These are phyloP conservation scores for Phaeosphaeriaceae sp. DNA, from an alignment of 2,329 filamentous ascomycete genomes.

Conservation along the genomic window DNA sequence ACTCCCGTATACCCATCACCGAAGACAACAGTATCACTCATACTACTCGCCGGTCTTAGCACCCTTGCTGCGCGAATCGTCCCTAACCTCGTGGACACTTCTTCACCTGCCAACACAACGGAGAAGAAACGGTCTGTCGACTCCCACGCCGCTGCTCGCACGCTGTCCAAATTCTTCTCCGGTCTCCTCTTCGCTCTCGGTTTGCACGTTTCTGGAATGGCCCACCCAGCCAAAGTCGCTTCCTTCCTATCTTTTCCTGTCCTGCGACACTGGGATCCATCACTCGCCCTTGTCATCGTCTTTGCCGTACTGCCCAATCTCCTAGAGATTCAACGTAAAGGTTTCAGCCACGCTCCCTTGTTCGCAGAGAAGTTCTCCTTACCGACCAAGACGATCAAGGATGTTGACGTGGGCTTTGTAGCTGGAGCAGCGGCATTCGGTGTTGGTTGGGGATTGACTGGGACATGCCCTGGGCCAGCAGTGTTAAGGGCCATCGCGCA, in stretches of 20 bases:
- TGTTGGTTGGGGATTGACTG: slow-evolving; percentile 59
- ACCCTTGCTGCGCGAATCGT: slow-evolving; percentile 28
- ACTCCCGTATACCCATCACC: slow-evolving; percentile 52
- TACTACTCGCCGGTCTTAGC: slow-evolving; percentile 45
- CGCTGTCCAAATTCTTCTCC: slow-evolving; percentile 52
- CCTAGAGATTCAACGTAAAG: slow-evolving; percentile 30
- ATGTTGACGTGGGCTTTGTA: slow-evolving; percentile 59
- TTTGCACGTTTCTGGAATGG: slow-evolving; percentile 60
- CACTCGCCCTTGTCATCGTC: slow-evolving; percentile 56
- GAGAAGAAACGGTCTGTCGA: slow-evolving; percentile 12
- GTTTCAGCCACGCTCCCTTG: slow-evolving; percentile 46
- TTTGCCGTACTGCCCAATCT: slow-evolving; percentile 59
- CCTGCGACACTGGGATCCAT: slow-evolving; percentile 57
- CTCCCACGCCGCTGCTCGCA: slow-evolving; percentile 31
- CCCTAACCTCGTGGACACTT: slow-evolving; percentile 27
- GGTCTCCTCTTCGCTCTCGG: slow-evolving; percentile 61
- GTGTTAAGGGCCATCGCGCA: slow-evolving; percentile 56
- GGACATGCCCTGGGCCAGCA: slow-evolving; percentile 61
- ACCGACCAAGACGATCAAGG: slow-evolving; percentile 53
- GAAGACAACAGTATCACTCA: slow-evolving; percentile 34
- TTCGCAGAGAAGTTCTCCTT: slow-evolving; percentile 53
- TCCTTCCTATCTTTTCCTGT: slow-evolving; percentile 57
- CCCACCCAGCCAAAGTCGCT: slow-evolving; percentile 57
- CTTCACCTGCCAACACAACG: slow-evolving; percentile 2
- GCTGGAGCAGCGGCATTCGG: slow-evolving; percentile 58